phyloP scores from a whole-genome alignment of 345 rosid genomes.

The rapeseed (Brassica napus) region Da-Ae NC_063449.1:39694001-39694500 shows the following conservation, averaged over 20 bases:
- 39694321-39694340: too few species aligned
- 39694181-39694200: background rate
- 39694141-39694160: background rate
- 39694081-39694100: background rate
- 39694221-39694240: background rate
- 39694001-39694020: slow-evolving; percentile 12
- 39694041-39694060: background rate
- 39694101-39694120: background rate
- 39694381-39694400: too few species aligned
- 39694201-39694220: background rate
- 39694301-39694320: too few species aligned
- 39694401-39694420: background rate
- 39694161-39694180: background rate
- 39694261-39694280: too few species aligned
- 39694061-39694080: background rate
- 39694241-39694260: background rate
- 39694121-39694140: background rate
- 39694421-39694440: background rate
- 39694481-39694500: too few species aligned
- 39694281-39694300: too few species aligned
- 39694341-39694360: too few species aligned
- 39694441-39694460: too few species aligned
- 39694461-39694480: too few species aligned
- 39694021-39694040: background rate
- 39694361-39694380: too few species aligned